These are phyloP conservation scores for Aspergillaceae sp. DNA, from an alignment of 2,329 filamentous ascomycete species.

Conservation along the genomic window DNA sequence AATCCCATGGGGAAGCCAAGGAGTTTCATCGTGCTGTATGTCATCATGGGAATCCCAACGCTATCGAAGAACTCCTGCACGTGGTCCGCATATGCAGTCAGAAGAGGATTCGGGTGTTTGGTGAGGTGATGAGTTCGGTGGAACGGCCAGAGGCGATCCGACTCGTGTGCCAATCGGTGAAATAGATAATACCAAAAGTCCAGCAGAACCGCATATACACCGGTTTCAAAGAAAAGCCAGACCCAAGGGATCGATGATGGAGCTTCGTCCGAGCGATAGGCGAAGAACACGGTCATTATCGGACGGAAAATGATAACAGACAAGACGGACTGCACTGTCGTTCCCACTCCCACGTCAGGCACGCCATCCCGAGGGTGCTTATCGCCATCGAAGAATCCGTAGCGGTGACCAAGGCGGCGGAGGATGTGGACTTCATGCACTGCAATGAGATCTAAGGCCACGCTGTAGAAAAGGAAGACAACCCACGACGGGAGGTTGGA, in stretches of 20 bases:
- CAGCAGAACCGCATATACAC: constrained; percentile 32
- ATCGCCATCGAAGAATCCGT: constrained; percentile 39
- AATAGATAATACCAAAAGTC: constrained; percentile 33
- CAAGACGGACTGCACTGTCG: constrained; percentile 22
- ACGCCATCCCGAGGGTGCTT: constrained; percentile 37
- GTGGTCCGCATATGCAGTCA: constrained; percentile 32
- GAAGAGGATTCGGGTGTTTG: constrained; percentile 34
- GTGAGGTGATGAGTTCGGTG: constrained; percentile 38
- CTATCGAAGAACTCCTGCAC: constrained; percentile 36
- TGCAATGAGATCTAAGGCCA: constrained; percentile 31
- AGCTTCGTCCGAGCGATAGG: constrained; percentile 12
- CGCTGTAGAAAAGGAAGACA: constrained; percentile 30
- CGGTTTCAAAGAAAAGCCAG: constrained; percentile 31
- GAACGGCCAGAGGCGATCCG: constrained; percentile 30
- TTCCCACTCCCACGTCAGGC: constrained; percentile 30
- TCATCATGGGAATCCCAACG: constrained; percentile 27
- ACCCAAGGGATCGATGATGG: constrained; percentile 20
- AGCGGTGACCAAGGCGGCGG: constrained; percentile 29
- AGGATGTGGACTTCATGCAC: constrained; percentile 32
- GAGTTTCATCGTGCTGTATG: constrained; percentile 24
- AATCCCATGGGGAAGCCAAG: constrained; percentile 35
- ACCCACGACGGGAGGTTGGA: constrained; percentile 20
- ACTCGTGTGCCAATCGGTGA: constrained; percentile 32
- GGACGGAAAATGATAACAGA: constrained; percentile 23
- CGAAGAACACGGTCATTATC: constrained; percentile 21